Evolutionary conservation across 768 basidiomycete genomes (phyloP), one percentile per base, ranked within the genome.

Genomic region (Tulasnella sp.): DNA sequence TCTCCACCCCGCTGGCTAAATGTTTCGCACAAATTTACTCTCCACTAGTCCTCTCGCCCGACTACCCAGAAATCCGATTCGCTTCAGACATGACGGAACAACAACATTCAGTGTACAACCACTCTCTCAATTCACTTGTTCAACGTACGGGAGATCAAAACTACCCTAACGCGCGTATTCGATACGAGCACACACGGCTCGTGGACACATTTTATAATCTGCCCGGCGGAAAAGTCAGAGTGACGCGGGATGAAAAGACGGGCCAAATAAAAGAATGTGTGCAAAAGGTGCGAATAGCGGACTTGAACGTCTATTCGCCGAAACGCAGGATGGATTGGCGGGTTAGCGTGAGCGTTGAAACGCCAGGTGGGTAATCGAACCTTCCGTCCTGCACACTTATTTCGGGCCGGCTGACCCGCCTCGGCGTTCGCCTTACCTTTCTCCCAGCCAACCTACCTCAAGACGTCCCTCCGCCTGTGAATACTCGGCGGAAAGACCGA

Each of bases 281-380:
- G 85, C 89, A 90, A 82, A 99, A 99, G 86, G 87, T 93, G 22
- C 89, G 96, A 74, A 87, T 99, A 34, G 96, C 93, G 8, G 92
- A 97, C 85, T 87, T 99, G 84, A 95, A 99, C 85, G 89, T 99
- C 40, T 93, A 90, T 85, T 91, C 91, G 83, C 97, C 97, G 11
- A 94, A 93, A 84, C 88, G 92, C 34, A 85, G 88, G 0, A 95
- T 93, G 69, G 98, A 99, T 86, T 99, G 96, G 95, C 88, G 98
- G 79, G 89, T 99, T 7, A 96, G 95, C 82, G 95, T 99, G 8
- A 98, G 91, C 85, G 84, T 94, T n/a, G 97, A 99, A 89, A 89
- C 94, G 54, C 94, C 95, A 37, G 89, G 96, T 97, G 83, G 16
- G 46, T 81, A 91, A 88, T 54, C 24, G 24, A n/a, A 28, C 31